phyloP scores from a whole-genome alignment of 495 filamentous ascomycete species.

The Annulohypoxylon moriforme region DNA sequence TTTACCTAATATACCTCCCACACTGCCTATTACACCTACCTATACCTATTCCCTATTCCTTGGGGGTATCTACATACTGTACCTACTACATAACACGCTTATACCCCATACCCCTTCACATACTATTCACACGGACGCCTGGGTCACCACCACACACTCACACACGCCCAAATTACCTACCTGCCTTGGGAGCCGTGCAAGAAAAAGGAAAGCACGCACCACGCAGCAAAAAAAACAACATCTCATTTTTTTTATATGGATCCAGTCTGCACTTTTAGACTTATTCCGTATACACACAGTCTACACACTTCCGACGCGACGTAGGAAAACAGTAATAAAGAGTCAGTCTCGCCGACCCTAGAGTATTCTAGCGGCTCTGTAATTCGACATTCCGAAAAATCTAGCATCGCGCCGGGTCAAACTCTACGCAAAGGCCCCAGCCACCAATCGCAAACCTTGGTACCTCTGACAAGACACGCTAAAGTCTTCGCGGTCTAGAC shows the following conservation, averaged over 20 bases:
- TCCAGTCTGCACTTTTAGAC: slow-evolving; percentile 15
- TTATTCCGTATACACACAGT: slow-evolving; percentile 22
- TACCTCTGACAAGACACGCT: slow-evolving; percentile 41
- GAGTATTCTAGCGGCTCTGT: slow-evolving; percentile 40
- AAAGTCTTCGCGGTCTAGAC: slow-evolving; percentile 43
- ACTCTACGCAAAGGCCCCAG: slow-evolving; percentile 35
- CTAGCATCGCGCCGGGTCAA: slow-evolving; percentile 42
- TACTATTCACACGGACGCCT: not conserved
- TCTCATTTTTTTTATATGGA: slow-evolving; percentile 18
- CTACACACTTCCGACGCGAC: slow-evolving; percentile 28
- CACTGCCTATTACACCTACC: not conserved
- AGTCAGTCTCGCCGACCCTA: slow-evolving; percentile 33
- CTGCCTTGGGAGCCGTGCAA: slow-evolving; percentile 14
- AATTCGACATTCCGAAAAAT: slow-evolving; percentile 42
- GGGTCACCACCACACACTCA: not conserved
- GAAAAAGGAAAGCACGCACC: slow-evolving; percentile 8
- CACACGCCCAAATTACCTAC: not conserved
- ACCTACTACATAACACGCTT: not conserved
- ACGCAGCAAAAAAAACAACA: slow-evolving; percentile 16
- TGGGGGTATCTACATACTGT: not conserved
- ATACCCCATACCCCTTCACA: not conserved
- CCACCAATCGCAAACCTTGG: slow-evolving; percentile 42
- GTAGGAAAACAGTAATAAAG: slow-evolving; percentile 31
- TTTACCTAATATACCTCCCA: not conserved
- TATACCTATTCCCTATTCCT: not conserved